Evolutionary conservation across 345 rosid species (phyloP).

Genomic region (Sisymbrium irio): DNA sequence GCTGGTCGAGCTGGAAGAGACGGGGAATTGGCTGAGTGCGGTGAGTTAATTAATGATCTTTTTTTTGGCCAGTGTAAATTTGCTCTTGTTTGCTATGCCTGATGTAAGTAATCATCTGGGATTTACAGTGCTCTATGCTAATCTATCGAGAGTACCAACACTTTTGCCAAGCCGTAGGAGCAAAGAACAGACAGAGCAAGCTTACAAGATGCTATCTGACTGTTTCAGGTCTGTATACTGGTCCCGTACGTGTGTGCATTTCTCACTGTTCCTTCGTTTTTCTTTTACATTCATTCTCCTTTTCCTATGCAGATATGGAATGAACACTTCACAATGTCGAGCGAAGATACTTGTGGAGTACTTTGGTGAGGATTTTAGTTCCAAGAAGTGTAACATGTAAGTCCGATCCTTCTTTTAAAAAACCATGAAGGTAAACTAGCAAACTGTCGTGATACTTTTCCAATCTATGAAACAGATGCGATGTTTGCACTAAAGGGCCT

Average conservation of each 20-base stretch:
- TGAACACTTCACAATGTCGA: slow-evolving; percentile 80
- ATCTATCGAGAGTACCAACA: slow-evolving; percentile 65
- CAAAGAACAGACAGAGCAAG: slow-evolving; percentile 63
- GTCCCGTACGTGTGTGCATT: not conserved
- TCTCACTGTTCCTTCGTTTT: not conserved
- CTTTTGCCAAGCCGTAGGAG: slow-evolving; percentile 74
- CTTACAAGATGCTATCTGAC: slow-evolving; percentile 77
- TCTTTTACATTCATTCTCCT: not conserved
- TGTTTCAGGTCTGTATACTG: slow-evolving; percentile 56
- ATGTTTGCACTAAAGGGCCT: slow-evolving; percentile 68
- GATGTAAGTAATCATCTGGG: not conserved
- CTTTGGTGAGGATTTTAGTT: slow-evolving; percentile 71
- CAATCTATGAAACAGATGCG: slow-evolving; percentile 56
- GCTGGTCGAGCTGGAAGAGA: slow-evolving; percentile 99
- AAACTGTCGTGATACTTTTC: not conserved
- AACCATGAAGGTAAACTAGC: not conserved
- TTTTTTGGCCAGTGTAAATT: not conserved
- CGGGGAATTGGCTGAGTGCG: slow-evolving; percentile 77
- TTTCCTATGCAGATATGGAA: slow-evolving; percentile 65
- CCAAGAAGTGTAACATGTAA: slow-evolving; percentile 65
- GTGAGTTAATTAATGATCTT: slow-evolving; percentile 39
- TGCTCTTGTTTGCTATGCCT: slow-evolving; percentile 7
- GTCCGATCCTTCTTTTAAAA: slow-evolving; percentile 10
- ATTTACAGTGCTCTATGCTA: slow-evolving; percentile 65
- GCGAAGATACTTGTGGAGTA: slow-evolving; percentile 74